phyloP scores from a whole-genome alignment of 495 filamentous ascomycete genomes.

The Penicillium ochrochloron region DNA sequence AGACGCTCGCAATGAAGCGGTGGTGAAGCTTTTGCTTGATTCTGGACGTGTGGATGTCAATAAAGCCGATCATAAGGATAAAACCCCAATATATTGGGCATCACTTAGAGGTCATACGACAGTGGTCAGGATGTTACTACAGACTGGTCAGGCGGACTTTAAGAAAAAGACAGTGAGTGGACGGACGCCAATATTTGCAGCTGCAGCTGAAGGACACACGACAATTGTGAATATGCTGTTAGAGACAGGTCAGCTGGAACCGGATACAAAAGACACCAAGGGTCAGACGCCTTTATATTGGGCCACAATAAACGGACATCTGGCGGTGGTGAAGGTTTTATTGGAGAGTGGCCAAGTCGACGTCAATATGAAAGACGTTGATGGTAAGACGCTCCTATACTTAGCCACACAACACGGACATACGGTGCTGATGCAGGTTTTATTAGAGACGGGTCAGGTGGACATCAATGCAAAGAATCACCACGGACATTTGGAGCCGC shows the following conservation, averaged over 20 bases:
- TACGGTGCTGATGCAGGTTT: too few relatives aligned
- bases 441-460: too few relatives aligned
- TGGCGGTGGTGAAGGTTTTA: not conserved
- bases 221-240: not conserved
- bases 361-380: not conserved
- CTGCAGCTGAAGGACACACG: not conserved
- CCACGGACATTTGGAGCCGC: too few relatives aligned
- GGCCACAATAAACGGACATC: not conserved
- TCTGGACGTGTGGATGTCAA: not conserved
- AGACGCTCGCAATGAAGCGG: not conserved
- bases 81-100: not conserved
- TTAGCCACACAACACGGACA: too few relatives aligned
- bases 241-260: not conserved
- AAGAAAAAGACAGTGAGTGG: not conserved
- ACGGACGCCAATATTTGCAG: slow-evolving; percentile 11
- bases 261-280: not conserved
- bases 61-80: not conserved
- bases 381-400: too few relatives aligned
- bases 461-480: too few relatives aligned
- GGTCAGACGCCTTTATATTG: not conserved
- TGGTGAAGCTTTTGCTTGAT: not conserved
- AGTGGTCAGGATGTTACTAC: not conserved
- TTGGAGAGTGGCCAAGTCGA: not conserved
- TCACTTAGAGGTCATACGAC: not conserved
- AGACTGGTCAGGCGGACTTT: not conserved